Evolutionary conservation across 768 basidiomycete species (phyloP), one percentile per base, ranked within the genome.

Genomic region (Panaeolus papilionaceus): DNA sequence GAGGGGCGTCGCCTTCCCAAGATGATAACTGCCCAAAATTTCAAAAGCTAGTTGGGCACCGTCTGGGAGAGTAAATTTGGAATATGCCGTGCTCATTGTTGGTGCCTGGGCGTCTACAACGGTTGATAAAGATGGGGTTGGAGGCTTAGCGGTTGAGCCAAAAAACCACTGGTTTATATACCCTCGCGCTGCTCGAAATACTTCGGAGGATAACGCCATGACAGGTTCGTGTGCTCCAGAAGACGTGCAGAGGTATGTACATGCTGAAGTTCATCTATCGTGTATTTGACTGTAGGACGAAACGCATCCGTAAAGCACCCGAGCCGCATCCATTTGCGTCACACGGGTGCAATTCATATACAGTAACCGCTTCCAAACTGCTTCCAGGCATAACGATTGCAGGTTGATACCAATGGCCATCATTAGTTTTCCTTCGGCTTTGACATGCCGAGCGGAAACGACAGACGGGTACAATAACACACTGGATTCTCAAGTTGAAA

Each of bases 1-100:
- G 44, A 85, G 73, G 7, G 84, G 84, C 16, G 72, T 68, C 3
- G 67, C 67, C 7, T 49, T 70, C 1, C 75, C 78, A 8, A 79
- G 65, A 67, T 81, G 74, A n/a, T 76, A 67, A 7, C 78, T 72
- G n/a, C 84, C 84, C 14, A 81, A 66, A n/a, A 85, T 68, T 61
- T 84, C 79, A 68, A 83, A 85, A 4, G 78, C 81, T 11, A 83
- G 69, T 64, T 75, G 75, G 0, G 84, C 80, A n/a, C 85, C 84
- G 70, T 84, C 83, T 20, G 79, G 75, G 44, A 83, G 78, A 26
- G 66, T 68, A 11, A 79, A 64, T 16, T 69, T 75, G 2, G 73
- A 75, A 69, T 74, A 73, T 49, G 69, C 68, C 66, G 67, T 69
- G 28, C 71, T 66, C 73, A 78, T 78, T 33, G 42, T 38, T 23